Evolutionary conservation across 306 rosid genomes (phyloP), one percentile per base, ranked within the genome.

Genomic region (Quercus gilva): DNA sequence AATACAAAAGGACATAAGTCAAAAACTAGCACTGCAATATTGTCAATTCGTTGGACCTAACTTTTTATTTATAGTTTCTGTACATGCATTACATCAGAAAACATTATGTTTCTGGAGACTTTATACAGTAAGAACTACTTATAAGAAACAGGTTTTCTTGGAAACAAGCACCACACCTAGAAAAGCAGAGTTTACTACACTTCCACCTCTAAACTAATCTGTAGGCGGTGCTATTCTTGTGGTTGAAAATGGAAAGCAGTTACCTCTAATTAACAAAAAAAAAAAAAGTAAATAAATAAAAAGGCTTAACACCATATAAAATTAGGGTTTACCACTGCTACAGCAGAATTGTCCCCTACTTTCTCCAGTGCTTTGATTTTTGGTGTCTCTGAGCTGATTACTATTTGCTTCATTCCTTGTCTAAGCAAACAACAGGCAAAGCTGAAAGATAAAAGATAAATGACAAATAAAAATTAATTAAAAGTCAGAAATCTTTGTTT

Each of bases 351-450:
- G 76, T 91, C 92, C 87, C 88, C 97, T 79, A 71, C 82, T 80
- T 92, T 92, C 81, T 91, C 98, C 75, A 95, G 74, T 70, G 94
- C 82, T 81, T 90, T 90, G 45, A 45, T 86, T 86, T 93, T 97
- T 15, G 89, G 84, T 71, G 97, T 93, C 81, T 96, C 99, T 5
- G 97, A 91, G 84, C 83, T 91, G 83, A 96, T 91, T 76, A 91
- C 82, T 23, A 96, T 90, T 84, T 93, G 99, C 79, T 74, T 91
- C 98, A 96, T 96, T 74, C 97, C 98, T 88, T 93, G 97, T 79
- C 99, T 87, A 25, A 96, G 99, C 85, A 96, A 90, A 88, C 99
- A 93, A 82, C 98, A 96, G 53, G 99, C 92, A 86, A 81, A 93
- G 77, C 98, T 95, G 91, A 76, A 84, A 21, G 76, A 64, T 31